These are phyloP conservation scores for Iodosphaeria phyllophila DNA, from an alignment of 2,329 filamentous ascomycete species.

Conservation along the genomic window DNA sequence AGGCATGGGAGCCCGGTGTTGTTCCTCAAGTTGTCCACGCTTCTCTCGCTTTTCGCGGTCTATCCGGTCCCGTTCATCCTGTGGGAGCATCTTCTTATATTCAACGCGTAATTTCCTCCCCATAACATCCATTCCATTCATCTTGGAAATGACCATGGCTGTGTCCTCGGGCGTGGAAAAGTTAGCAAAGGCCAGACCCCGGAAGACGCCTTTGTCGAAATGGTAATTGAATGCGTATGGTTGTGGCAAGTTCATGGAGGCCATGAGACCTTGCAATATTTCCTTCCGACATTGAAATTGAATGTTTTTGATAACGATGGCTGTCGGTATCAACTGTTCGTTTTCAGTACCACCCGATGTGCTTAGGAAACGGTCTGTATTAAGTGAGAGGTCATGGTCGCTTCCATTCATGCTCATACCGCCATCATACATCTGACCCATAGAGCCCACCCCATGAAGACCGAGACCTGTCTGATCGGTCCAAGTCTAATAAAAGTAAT, in stretches of 20 bases:
- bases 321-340: slow-evolving; percentile 91
- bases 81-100: slow-evolving; percentile 98
- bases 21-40: slow-evolving; percentile 88
- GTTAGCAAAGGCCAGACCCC: slow-evolving; percentile 91
- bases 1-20: slow-evolving; percentile 58
- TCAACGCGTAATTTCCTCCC: slow-evolving; percentile 89
- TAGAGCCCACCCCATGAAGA: slow-evolving; percentile 23
- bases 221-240: slow-evolving; percentile 99
- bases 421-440: slow-evolving; percentile 14
- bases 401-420: slow-evolving; percentile 20
- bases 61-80: slow-evolving; percentile 86
- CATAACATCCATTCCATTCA: slow-evolving; percentile 93
- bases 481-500: too few species aligned
- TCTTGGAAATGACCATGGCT: slow-evolving; percentile 71
- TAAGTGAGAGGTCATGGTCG: slow-evolving; percentile 16
- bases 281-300: slow-evolving; percentile 98
- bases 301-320: slow-evolving; percentile 99
- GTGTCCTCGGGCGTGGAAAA: slow-evolving; percentile 95
- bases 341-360: slow-evolving; percentile 32
- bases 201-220: slow-evolving; percentile 94
- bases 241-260: slow-evolving; percentile 77
- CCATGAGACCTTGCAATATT: slow-evolving; percentile 82
- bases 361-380: slow-evolving; percentile 17
- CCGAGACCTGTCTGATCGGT: slow-evolving; percentile 26
- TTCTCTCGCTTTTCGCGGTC: slow-evolving; percentile 94